Evolutionary conservation across 108 stramenopile species (phyloP).

Genomic region (Parietichytrium sp.): DNA sequence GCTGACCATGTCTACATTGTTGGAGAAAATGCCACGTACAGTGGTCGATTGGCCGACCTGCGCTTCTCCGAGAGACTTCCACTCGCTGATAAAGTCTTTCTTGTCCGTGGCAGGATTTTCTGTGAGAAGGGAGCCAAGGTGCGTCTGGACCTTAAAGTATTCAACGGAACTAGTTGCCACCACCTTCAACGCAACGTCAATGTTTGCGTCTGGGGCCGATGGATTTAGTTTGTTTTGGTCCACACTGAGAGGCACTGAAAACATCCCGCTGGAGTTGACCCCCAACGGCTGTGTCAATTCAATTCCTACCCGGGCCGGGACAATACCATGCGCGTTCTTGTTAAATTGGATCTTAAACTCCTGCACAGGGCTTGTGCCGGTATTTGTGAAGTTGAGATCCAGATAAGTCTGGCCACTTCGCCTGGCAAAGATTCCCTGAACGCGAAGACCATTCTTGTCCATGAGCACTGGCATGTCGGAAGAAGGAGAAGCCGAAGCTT

Average conservation of each 20-base stretch:
- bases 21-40: constrained; percentile 41
- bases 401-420: constrained; percentile 47
- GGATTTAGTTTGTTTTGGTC: constrained; percentile 54
- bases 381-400: constrained; percentile 80
- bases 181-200: constrained; percentile 92
- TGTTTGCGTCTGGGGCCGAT: constrained; percentile 65
- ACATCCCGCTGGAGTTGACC: no score
- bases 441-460: neutral
- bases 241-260: no score
- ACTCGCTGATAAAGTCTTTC: constrained; percentile 47
- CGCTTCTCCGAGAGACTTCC: constrained; percentile 41
- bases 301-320: constrained; percentile 61
- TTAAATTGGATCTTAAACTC: constrained; percentile 91
- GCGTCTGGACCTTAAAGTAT: constrained; percentile 79
- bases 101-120: constrained; percentile 50
- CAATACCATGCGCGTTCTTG: constrained; percentile 93
- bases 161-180: constrained; percentile 79
- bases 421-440: neutral
- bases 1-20: constrained; percentile 67
- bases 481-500: no score
- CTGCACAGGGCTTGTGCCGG: constrained; percentile 66
- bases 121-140: constrained; percentile 70
- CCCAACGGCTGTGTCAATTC: no score
- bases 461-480: neutral
- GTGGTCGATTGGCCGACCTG: neutral